Evolutionary conservation across 805 yeast genomes (phyloP), one percentile per base, ranked within the genome.

Genomic region (Hanseniaspora occidentalis): DNA sequence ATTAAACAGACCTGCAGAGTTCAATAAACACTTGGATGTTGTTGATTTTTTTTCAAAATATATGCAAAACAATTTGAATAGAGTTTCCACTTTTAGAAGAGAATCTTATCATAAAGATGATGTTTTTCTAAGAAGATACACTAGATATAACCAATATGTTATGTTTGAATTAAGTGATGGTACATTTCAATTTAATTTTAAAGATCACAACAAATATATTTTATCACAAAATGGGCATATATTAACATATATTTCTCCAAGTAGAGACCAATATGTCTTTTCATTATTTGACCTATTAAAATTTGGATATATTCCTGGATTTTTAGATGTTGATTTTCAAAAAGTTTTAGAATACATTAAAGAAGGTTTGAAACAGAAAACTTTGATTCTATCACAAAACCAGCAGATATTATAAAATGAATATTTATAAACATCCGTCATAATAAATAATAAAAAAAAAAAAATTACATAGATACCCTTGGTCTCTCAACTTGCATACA

Each of bases 131-230:
- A 77, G 92, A 65, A 72, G 94, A 51, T 85, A 83, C 56, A 75
- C 84, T 19, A 77, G 97, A 58, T 77, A 79, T 40, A 72, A 77
- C 36, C 79, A 77, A 46, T 84, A 74, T 57, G 84, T 88, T 42
- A 82, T 88, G 94, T 92, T 92, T 65, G 89, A 85, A 58, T 64
- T 92, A 65, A 84, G 94, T 54, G 84, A 86, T 55, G 96, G 95
- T 17, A 79, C 85, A 33, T 77, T 83, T 60, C 98, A 92, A 60
- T 88, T 88, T 65, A 92, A 92, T 62, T 92, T 92, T 64, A 81
- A 81, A 58, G 97, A 92, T 62, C 98, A 92, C 56, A 88, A 82
- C 61, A 92, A 92, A 62, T 64, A 88, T 41, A 78, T 94, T 44
- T 58, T 89, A 31, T 80, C 88, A 35, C 79, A 79, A 49, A 67